Conservation (phyloP, 768 basidiomycete species). For the Tricholoma hemisulphureum region DNA sequence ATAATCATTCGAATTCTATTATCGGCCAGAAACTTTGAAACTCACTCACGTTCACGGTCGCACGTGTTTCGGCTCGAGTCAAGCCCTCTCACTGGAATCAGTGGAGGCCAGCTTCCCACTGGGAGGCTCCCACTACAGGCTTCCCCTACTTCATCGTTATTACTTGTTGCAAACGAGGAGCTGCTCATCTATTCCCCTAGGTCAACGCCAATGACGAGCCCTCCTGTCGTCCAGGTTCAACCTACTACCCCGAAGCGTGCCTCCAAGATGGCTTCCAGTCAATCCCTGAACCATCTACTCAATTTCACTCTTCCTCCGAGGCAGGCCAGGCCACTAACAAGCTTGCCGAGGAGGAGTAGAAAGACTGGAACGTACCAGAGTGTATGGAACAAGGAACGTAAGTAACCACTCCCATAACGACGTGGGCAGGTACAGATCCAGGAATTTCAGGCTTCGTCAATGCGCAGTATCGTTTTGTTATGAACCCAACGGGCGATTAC, state of each 20-base stretch:
- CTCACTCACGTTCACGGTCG: too few relatives aligned
- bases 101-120: conserved; percentile 45
- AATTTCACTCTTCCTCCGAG: conserved; percentile 93
- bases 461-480: conserved; percentile 92
- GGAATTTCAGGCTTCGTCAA: conserved; percentile 78
- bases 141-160: conserved; percentile 22
- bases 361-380: conserved; percentile 60
- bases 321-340: conserved; percentile 57
- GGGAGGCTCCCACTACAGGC: conserved; percentile 47
- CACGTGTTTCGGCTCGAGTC: conserved; percentile 29
- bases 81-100: conserved; percentile 23
- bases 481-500: conserved; percentile 90
- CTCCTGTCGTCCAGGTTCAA: conserved; percentile 29
- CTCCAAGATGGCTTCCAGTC: conserved; percentile 66
- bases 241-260: conserved; percentile 51
- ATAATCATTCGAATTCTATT: too few relatives aligned
- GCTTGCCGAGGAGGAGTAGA: conserved; percentile 72
- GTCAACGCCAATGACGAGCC: conserved; percentile 36
- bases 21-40: too few relatives aligned
- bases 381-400: conserved; percentile 91
- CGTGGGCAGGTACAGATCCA: conserved; percentile 13
- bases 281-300: conserved; percentile 80
- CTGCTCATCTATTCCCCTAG: conserved; percentile 3
- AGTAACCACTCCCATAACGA: conserved; percentile 33
- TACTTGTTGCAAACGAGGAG: conserved; percentile 13